phyloP scores from a whole-genome alignment of 2,329 filamentous ascomycete species.

The Emmonsiellopsis sp. region DNA sequence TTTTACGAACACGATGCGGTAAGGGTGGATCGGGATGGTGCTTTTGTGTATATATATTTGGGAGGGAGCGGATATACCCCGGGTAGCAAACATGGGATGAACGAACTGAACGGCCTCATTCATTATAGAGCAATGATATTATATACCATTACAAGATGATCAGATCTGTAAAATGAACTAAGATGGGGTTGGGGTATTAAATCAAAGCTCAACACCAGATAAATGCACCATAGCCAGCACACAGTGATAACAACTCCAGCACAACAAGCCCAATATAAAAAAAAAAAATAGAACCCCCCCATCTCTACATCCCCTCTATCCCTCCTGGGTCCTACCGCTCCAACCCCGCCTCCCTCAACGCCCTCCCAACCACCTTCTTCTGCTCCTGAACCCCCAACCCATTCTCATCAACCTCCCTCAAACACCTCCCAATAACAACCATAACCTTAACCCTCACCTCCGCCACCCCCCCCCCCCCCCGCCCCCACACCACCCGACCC shows the following conservation, averaged over 20 bases:
- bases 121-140: not conserved
- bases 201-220: not conserved
- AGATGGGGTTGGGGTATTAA: not conserved
- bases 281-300: not conserved
- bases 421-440: conserved; percentile 66
- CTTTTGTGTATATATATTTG: not conserved
- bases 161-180: not conserved
- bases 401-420: conserved; percentile 67
- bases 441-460: conserved; percentile 51
- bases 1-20: too few species aligned
- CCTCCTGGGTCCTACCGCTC: not conserved
- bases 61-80: not conserved
- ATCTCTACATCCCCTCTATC: not conserved
- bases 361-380: conserved; percentile 35
- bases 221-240: not conserved
- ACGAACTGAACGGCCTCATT: too few species aligned
- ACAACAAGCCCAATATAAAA: not conserved
- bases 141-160: not conserved
- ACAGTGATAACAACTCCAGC: not conserved
- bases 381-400: conserved; percentile 33
- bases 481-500: too few species aligned
- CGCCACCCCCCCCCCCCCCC: conserved; percentile 49
- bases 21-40: too few species aligned
- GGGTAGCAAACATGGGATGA: too few species aligned
- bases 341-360: conserved; percentile 31